Conservation (phyloP, 2,329 filamentous ascomycete species). For the Ophiostoma populinum region DNA sequence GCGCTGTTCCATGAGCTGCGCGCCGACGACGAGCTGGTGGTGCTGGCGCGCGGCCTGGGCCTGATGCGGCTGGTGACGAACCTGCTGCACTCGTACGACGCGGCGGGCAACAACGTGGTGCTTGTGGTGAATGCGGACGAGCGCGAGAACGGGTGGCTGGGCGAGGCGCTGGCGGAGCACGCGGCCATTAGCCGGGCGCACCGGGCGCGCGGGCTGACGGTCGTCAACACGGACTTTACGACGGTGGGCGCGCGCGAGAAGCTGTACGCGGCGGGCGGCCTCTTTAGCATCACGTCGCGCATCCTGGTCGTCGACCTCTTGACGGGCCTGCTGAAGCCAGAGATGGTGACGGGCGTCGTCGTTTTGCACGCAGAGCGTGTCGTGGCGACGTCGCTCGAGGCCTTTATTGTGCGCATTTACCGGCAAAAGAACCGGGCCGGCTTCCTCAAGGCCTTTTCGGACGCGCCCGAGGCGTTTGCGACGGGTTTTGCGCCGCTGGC, state of each 20-base stretch:
- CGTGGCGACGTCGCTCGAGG: slow-evolving; percentile 73
- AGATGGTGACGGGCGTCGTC: slow-evolving; percentile 72
- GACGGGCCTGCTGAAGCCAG: slow-evolving; percentile 63
- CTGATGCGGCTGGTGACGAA: slow-evolving; percentile 89
- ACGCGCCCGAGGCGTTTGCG: slow-evolving; percentile 80
- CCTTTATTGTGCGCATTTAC: slow-evolving; percentile 88
- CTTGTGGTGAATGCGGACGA: slow-evolving; percentile 80
- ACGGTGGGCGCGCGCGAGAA: slow-evolving; percentile 77
- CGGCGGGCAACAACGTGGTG: slow-evolving; percentile 82
- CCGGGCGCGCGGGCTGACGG: slow-evolving; percentile 64
- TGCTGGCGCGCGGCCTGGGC: slow-evolving; percentile 81
- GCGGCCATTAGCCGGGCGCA: slow-evolving; percentile 74
- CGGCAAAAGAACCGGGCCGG: slow-evolving; percentile 86
- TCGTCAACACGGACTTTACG: slow-evolving; percentile 90
- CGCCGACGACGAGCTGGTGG: slow-evolving; percentile 79
- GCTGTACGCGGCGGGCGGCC: slow-evolving; percentile 75
- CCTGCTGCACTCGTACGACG: slow-evolving; percentile 90
- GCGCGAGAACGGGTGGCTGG: slow-evolving; percentile 90
- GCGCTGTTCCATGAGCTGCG: slow-evolving; percentile 83
- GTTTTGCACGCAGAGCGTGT: slow-evolving; percentile 80
- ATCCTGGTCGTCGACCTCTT: slow-evolving; percentile 90
- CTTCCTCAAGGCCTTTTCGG: slow-evolving; percentile 91
- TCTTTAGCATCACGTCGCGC: slow-evolving; percentile 89
- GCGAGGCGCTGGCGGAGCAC: slow-evolving; percentile 88
- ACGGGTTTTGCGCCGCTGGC: slow-evolving; percentile 75